A percentile compares a stretch with the other conserved stretches of the same genome.
phyloP scores from a whole-genome alignment of 2,329 filamentous ascomycete species.

The Trematosphaeria pertusa region DNA sequence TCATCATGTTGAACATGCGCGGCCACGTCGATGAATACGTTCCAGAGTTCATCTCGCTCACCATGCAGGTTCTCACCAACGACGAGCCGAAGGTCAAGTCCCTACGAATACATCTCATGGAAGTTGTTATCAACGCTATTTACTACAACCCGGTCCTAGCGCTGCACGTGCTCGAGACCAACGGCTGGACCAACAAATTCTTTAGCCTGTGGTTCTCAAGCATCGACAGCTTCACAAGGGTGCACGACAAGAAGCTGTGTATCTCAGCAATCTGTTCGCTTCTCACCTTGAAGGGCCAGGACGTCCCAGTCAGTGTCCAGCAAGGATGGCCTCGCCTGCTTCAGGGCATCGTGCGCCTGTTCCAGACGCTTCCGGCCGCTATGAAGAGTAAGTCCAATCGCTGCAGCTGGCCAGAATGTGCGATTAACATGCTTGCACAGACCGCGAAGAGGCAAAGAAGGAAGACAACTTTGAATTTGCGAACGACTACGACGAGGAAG shows the following conservation, averaged over 20 bases:
- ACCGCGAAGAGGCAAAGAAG: constrained; percentile 89
- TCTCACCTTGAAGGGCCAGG: constrained; percentile 77
- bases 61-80: constrained; percentile 80
- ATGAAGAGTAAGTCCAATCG: constrained; percentile 71
- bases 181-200: constrained; percentile 97
- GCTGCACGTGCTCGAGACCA: constrained; percentile 85
- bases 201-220: constrained; percentile 98
- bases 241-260: constrained; percentile 98
- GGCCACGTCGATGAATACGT: constrained; percentile 89
- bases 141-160: constrained; percentile 94
- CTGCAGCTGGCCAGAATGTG: constrained; percentile 12
- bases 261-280: constrained; percentile 92
- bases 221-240: constrained; percentile 90
- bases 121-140: constrained; percentile 97
- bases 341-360: constrained; percentile 86
- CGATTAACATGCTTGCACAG: constrained; percentile 51
- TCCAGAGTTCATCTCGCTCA: constrained; percentile 85
- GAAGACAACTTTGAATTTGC: constrained; percentile 79
- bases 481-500: constrained; percentile 77
- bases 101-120: constrained; percentile 95
- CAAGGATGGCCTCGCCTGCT: constrained; percentile 94
- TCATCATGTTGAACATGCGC: constrained; percentile 93
- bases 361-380: constrained; percentile 87
- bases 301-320: constrained; percentile 90
- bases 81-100: constrained; percentile 87